A percentile compares a stretch with the other conserved stretches of the same genome.
Conservation (phyloP, 306 rosid species). For the Trifolium subterraneum region DNA sequence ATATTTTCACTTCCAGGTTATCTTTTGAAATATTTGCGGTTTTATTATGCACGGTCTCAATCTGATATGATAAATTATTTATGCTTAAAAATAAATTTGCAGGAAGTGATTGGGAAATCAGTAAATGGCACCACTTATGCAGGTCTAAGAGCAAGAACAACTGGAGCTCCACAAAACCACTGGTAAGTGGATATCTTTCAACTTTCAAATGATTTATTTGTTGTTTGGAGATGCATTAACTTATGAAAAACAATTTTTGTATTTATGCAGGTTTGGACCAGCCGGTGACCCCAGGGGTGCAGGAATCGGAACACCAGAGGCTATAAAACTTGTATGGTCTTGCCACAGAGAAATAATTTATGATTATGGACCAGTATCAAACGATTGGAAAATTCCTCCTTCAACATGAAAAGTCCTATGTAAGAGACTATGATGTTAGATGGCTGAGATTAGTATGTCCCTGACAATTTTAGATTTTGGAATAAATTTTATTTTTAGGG, state of each 20-base stretch:
- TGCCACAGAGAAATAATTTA: constrained; percentile 94
- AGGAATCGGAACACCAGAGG: constrained; percentile 98
- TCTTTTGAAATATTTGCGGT: neutral
- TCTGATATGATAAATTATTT: constrained; percentile 23
- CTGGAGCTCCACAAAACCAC: constrained; percentile 97
- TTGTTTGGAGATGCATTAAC: constrained; percentile 2
- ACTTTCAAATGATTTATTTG: neutral
- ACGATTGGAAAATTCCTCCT: constrained; percentile 74
- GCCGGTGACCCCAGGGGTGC: constrained; percentile 98
- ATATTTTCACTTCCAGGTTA: neutral
- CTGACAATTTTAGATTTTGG: neutral
- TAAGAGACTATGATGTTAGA: constrained; percentile 23
- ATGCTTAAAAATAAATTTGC: constrained; percentile 38
- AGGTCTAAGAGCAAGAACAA: constrained; percentile 92
- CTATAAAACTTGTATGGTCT: constrained; percentile 98
- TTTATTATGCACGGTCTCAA: constrained; percentile 8
- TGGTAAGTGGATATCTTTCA: constrained; percentile 55
- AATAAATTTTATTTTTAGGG: constrained; percentile 42
- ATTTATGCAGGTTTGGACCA: constrained; percentile 85
- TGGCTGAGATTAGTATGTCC: constrained; percentile 2
- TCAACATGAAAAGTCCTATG: constrained; percentile 55
- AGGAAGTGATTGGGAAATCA: constrained; percentile 88
- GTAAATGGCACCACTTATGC: constrained; percentile 96
- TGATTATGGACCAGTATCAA: constrained; percentile 76
- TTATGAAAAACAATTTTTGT: constrained; percentile 23